A percentile compares a stretch with the other conserved stretches of the same genome.
Conservation (phyloP, 2,329 filamentous ascomycete genomes). For the Fusarium sp. region DNA sequence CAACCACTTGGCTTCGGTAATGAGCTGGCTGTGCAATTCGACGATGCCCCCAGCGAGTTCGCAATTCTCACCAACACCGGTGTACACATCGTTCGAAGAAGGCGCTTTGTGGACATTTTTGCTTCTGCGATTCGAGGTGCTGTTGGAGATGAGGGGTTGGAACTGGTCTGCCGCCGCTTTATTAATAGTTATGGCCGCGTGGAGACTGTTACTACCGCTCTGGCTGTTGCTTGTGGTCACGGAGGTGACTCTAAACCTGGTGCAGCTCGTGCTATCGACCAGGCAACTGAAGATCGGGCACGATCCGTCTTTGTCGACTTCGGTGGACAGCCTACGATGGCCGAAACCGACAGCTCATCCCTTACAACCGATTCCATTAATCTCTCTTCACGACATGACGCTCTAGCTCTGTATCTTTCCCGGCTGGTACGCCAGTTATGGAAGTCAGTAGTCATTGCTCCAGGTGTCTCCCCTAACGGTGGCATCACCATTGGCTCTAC, state of each 20-base stretch:
- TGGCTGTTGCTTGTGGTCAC: constrained; percentile 95
- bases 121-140: constrained; percentile 81
- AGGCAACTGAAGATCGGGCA: constrained; percentile 86
- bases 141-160: constrained; percentile 81
- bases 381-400: constrained; percentile 89
- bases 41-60: constrained; percentile 82
- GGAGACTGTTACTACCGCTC: constrained; percentile 88
- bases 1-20: constrained; percentile 88
- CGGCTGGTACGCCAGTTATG: constrained; percentile 90
- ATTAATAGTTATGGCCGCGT: constrained; percentile 87
- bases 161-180: constrained; percentile 85
- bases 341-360: constrained; percentile 78
- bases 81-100: constrained; percentile 84
- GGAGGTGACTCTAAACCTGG: constrained; percentile 80
- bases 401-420: constrained; percentile 87
- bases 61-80: constrained; percentile 93
- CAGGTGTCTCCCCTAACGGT: constrained; percentile 63
- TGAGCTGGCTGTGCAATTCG: constrained; percentile 95
- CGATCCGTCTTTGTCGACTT: constrained; percentile 91
- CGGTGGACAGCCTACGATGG: constrained; percentile 86
- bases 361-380: constrained; percentile 84
- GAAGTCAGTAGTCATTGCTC: constrained; percentile 79
- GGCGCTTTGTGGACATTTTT: constrained; percentile 91
- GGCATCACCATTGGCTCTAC: constrained; percentile 74
- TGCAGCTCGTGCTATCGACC: constrained; percentile 82